phyloP scores from a whole-genome alignment of 2,329 filamentous ascomycete species.

The Pseudopithomyces maydicus region DNA sequence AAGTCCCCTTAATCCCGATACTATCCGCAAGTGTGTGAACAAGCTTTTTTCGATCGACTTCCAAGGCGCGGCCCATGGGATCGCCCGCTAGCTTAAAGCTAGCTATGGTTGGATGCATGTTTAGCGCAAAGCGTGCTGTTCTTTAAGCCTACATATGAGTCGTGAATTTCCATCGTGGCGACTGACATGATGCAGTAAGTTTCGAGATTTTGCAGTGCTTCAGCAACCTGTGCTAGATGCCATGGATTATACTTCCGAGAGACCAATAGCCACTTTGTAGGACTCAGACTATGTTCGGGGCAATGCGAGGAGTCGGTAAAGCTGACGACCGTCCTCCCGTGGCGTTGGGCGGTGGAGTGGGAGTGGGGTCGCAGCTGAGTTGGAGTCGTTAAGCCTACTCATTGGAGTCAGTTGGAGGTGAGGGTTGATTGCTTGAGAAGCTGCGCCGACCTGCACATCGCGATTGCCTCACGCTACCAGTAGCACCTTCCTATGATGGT shows the following conservation, averaged over 20 bases:
- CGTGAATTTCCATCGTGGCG: not conserved
- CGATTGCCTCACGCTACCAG: too few species aligned
- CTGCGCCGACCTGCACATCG: too few species aligned
- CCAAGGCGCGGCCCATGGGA: not conserved
- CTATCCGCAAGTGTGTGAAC: not conserved
- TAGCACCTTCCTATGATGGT: too few species aligned
- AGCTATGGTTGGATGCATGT: not conserved
- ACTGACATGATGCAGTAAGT: not conserved
- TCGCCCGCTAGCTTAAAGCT: constrained; percentile 1
- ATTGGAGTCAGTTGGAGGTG: too few species aligned
- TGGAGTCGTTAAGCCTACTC: not conserved
- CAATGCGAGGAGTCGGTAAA: not conserved
- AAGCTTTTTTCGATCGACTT: not conserved
- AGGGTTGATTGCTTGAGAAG: too few species aligned
- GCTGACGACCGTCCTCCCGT: not conserved
- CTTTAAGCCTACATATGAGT: not conserved
- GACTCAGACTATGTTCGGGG: not conserved
- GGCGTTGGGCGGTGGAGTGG: not conserved
- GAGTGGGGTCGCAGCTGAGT: not conserved
- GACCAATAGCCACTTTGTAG: not conserved
- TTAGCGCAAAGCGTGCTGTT: not conserved
- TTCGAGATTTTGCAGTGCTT: not conserved
- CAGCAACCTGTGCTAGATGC: not conserved
- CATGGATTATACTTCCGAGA: not conserved
- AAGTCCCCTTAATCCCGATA: not conserved